phyloP scores from a whole-genome alignment of 73 alveolate species.

The Paramecium octaurelia region DNA sequence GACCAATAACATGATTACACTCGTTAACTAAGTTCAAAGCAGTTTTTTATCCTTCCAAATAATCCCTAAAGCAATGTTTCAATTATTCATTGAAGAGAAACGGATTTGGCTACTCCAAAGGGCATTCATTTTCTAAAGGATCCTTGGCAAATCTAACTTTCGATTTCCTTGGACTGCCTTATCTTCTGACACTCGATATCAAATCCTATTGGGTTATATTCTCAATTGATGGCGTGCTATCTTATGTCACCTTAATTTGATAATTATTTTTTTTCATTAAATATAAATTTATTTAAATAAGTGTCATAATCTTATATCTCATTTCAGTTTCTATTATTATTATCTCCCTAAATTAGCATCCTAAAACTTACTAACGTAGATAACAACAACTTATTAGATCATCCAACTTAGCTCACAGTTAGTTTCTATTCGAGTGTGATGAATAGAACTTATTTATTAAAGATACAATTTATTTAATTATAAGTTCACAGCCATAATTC shows the following conservation, averaged over 20 bases:
- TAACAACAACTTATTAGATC: neutral
- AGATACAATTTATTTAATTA: neutral
- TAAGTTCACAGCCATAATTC: neutral
- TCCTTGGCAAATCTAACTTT: neutral
- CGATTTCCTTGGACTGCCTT: neutral
- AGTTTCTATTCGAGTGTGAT: neutral
- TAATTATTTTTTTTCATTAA: neutral
- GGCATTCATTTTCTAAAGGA: neutral
- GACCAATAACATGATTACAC: neutral
- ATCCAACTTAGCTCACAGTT: neutral
- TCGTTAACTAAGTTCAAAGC: neutral
- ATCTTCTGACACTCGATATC: neutral
- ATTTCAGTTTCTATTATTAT: neutral
- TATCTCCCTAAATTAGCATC: neutral
- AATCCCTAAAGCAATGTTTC: slow-evolving; percentile 1
- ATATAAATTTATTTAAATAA: neutral
- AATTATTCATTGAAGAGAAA: neutral
- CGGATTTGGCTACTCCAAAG: neutral
- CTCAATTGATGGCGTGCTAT: neutral
- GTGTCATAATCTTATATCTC: neutral
- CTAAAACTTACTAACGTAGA: neutral
- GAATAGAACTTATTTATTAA: neutral
- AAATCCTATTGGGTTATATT: neutral
- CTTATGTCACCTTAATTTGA: neutral
- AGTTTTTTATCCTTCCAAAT: neutral